Base-by-base conservation (phyloP, 2,329 filamentous ascomycete genomes). In the Trichoderma aggressivum region DNA sequence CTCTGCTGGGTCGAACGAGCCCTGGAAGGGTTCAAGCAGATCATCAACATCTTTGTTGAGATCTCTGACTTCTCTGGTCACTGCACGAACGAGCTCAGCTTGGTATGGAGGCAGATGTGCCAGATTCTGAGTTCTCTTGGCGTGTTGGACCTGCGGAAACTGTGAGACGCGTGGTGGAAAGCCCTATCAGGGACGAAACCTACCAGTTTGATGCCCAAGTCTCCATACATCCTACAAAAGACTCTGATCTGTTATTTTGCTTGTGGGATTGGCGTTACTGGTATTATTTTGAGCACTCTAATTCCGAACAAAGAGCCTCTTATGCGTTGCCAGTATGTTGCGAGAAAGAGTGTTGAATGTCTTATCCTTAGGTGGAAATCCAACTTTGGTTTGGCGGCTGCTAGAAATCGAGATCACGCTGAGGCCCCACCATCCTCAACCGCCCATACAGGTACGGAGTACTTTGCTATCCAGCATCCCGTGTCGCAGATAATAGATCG, bases 11-110 rank as follows among this genome's bases (percentile, higher is more conserved):
- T 97, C 91, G 84, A 98, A 98, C 0, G 90, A 91, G 72, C 92
- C 92, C 74, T 92, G 89, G 79, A 95, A 96, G 0, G 93, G 92
- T 71, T 93, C 91, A 36, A 98, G 88, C 32, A 97, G 89, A 70
- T 89, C 88, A 50, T 88, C 86, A 36, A 95, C 91, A 81, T 98
- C 94, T 79, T 92, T 93, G 81, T 98, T 92, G 10, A 99, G 87
- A 76, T 98, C 95, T 76, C 94, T 92, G 26, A 98, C 94, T 86
- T 99, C 96, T 77, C 94, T 91, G 2, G 94, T 92, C 62, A 97
- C 92, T 24, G 90, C 89, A 71, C 94, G 94, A 69, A 98, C 93
- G 58, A 97, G 88, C 79, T 98, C 96, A 32, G 94, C 91, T 81
- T 97, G 94, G 80, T 98, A 98, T 4, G 94, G 91, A 1, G 96